Percentiles rank a stretch among this genome's conserved stretches.
These are phyloP conservation scores for Boletus rex-veris DNA, from an alignment of 768 basidiomycete genomes.

Conservation along the genomic window DNA sequence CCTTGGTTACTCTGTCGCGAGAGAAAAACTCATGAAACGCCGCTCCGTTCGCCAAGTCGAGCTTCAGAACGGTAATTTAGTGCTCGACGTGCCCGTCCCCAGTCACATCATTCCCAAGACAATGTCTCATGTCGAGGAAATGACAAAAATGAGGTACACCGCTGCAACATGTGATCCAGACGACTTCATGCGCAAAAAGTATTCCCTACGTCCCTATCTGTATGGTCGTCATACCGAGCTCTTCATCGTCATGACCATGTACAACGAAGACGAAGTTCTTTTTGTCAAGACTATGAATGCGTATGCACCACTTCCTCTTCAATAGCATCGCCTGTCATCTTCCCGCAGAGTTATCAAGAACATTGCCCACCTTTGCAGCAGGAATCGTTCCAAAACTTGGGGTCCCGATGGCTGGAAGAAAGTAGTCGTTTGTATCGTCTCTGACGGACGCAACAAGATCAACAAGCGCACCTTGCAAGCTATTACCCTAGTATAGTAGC, in stretches of 20 bases:
- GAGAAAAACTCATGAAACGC: slow-evolving; percentile 80
- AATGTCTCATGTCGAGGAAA: slow-evolving; percentile 62
- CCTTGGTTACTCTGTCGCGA: slow-evolving; percentile 61
- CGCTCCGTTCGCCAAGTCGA: slow-evolving; percentile 76
- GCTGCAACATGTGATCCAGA: slow-evolving; percentile 90
- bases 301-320: slow-evolving; percentile 38
- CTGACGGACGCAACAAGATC: slow-evolving; percentile 81
- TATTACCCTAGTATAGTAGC: slow-evolving; percentile 60
- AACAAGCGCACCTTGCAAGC: slow-evolving; percentile 91
- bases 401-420: slow-evolving; percentile 90
- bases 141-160: slow-evolving; percentile 83
- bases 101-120: slow-evolving; percentile 71
- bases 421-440: slow-evolving; percentile 84
- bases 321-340: slow-evolving; percentile 7
- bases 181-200: slow-evolving; percentile 74
- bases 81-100: slow-evolving; percentile 80
- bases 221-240: slow-evolving; percentile 82
- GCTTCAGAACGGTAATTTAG: slow-evolving; percentile 78
- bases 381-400: slow-evolving; percentile 74
- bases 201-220: slow-evolving; percentile 76
- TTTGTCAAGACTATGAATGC: slow-evolving; percentile 83
- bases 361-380: slow-evolving; percentile 70
- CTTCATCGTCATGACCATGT: slow-evolving; percentile 97
- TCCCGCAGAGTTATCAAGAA: slow-evolving; percentile 76
- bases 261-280: slow-evolving; percentile 84